Conservation (phyloP, 2,329 filamentous ascomycete genomes). For the Stachybotrys elegans region DNA sequence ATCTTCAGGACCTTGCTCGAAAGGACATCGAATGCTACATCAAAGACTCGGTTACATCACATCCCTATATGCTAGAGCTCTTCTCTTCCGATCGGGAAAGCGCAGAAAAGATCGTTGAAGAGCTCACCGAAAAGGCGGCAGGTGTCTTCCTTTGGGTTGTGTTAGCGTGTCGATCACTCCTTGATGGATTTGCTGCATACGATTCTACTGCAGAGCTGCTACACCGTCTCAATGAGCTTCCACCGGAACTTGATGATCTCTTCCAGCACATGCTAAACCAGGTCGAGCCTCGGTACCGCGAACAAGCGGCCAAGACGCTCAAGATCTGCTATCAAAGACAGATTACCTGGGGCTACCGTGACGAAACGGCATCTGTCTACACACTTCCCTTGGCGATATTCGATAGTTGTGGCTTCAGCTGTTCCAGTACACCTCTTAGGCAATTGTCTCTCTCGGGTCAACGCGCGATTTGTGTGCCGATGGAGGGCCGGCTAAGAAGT, state of each 20-base stretch:
- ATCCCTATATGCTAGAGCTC: neutral
- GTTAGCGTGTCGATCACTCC: constrained; percentile 2
- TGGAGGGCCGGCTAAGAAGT: neutral
- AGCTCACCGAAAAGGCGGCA: constrained; percentile 1
- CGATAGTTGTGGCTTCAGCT: neutral
- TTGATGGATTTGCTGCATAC: constrained; percentile 1
- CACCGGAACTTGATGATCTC: constrained; percentile 4
- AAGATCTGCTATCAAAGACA: neutral
- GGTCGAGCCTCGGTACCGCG: neutral
- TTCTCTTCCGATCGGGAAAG: neutral
- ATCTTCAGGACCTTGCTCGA: constrained; percentile 2
- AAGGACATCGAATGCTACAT: constrained; percentile 2
- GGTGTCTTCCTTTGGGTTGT: constrained; percentile 8
- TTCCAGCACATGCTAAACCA: constrained; percentile 3
- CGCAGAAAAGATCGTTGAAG: neutral
- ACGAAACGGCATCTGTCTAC: neutral
- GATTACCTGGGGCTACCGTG: neutral
- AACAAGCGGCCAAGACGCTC: neutral
- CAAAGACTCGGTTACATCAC: neutral
- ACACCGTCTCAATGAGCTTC: neutral
- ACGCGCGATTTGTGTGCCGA: neutral
- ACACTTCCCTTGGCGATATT: neutral
- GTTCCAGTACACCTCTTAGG: neutral
- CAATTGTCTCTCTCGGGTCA: neutral
- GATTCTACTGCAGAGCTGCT: neutral